Percentiles rank a stretch among this genome's conserved stretches.
Evolutionary conservation across 805 yeast genomes (phyloP).

Genomic region (fission yeast (Schizosaccharomyces pombe)): DNA sequence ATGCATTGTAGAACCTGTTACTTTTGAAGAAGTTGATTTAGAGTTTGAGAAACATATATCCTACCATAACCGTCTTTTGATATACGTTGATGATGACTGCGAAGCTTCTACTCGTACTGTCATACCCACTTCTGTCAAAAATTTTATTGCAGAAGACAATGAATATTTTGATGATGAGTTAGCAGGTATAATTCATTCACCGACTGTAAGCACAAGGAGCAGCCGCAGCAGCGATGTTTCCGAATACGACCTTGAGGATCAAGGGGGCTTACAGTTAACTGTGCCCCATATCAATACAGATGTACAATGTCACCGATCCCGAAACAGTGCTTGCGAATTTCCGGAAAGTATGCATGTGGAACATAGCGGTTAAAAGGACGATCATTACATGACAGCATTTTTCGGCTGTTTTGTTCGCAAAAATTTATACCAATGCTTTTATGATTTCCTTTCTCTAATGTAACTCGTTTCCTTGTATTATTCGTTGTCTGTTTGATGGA

Average conservation of each 20-base stretch:
- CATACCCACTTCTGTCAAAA: not conserved
- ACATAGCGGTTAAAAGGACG: not conserved
- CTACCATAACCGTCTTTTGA: not conserved
- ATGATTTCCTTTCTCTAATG: too few relatives aligned
- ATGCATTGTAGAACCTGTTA: not conserved
- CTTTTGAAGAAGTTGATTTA: not conserved
- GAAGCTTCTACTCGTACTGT: not conserved
- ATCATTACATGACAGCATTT: too few relatives aligned
- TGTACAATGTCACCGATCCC: not conserved
- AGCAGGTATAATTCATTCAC: not conserved
- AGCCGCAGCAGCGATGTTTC: not conserved
- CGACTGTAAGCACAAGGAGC: not conserved
- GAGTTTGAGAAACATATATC: not conserved
- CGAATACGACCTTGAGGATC: not conserved
- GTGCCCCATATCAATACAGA: not conserved
- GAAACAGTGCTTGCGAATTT: not conserved
- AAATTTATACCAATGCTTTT: too few relatives aligned
- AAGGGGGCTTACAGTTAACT: not conserved
- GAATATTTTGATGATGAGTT: not conserved
- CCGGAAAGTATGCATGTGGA: constrained; percentile 1
- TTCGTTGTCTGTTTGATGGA: too few relatives aligned
- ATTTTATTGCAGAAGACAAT: not conserved
- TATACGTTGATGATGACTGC: not conserved
- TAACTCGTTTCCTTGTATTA: too few relatives aligned
- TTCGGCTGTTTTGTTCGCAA: too few relatives aligned